These are phyloP conservation scores for Dorcoceras hygrometricum DNA, from an alignment of 257 asterid genomes.

Conservation along the genomic window DNA sequence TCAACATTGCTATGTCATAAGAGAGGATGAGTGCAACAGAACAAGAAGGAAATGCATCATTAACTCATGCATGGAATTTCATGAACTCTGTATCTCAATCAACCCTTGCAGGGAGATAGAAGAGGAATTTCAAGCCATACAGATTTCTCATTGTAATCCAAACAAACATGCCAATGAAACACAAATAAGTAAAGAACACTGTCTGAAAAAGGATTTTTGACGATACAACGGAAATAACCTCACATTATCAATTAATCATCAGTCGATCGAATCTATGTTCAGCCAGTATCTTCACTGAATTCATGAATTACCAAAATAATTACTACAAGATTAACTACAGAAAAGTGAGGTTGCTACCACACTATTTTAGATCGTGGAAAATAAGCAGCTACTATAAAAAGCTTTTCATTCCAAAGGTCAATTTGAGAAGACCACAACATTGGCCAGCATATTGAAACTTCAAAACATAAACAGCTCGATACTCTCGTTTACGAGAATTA, in stretches of 20 bases:
- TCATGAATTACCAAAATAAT: not conserved
- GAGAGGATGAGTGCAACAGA: not conserved
- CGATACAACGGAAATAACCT: not conserved
- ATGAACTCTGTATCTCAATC: not conserved
- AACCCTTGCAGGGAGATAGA: conserved; percentile 9
- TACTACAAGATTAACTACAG: not conserved
- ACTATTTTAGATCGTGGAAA: not conserved
- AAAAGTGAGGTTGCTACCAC: not conserved
- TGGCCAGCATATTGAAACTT: conserved; percentile 2
- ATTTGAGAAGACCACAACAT: conserved; percentile 1
- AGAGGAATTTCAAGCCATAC: not conserved
- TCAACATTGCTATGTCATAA: conserved; percentile 9
- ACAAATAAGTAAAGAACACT: conserved; percentile 4
- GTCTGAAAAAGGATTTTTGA: not conserved
- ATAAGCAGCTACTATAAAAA: conserved; percentile 4
- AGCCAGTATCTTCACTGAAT: conserved; percentile 6
- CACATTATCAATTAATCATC: not conserved
- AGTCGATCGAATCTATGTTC: not conserved
- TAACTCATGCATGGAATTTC: not conserved
- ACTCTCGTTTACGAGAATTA: not conserved
- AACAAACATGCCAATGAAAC: not conserved
- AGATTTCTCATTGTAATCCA: not conserved
- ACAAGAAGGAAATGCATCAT: not conserved
- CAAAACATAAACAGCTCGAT: conserved; percentile 10
- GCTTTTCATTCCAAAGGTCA: conserved; percentile 10